Evolutionary conservation across 1,284 basidiomycete genomes (phyloP).

Genomic region (Phellinidium pouzarii): DNA sequence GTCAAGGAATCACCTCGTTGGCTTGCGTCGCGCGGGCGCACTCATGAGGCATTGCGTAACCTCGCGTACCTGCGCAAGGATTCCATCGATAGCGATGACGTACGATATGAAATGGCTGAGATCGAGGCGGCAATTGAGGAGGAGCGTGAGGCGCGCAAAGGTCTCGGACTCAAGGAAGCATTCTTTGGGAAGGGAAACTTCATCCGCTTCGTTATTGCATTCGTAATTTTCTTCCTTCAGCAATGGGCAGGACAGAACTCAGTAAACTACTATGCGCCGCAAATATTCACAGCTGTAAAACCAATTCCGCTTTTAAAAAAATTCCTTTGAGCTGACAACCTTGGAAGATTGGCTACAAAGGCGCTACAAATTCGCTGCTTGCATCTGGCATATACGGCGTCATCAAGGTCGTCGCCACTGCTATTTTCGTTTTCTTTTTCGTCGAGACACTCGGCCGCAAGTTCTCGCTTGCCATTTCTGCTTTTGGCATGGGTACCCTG

Average conservation of each 20-base stretch:
- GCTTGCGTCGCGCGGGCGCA: constrained; percentile 31
- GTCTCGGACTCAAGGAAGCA: constrained; percentile 56
- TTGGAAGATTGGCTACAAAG: constrained; percentile 56
- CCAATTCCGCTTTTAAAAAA: constrained; percentile 31
- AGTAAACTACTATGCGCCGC: constrained; percentile 74
- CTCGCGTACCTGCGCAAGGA: constrained; percentile 54
- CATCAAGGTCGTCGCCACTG: constrained; percentile 67
- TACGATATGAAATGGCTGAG: constrained; percentile 50
- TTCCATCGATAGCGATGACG: constrained; percentile 36
- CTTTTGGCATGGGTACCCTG: constrained; percentile 48
- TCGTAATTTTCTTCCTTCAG: constrained; percentile 54
- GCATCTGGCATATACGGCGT: constrained; percentile 81
- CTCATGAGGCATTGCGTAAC: constrained; percentile 29
- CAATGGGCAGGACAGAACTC: constrained; percentile 60
- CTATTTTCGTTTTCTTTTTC: constrained; percentile 53
- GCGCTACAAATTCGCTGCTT: constrained; percentile 55
- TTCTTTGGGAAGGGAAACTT: constrained; percentile 73
- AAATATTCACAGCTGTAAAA: constrained; percentile 60
- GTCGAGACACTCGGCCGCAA: constrained; percentile 52
- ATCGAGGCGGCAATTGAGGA: constrained; percentile 64
- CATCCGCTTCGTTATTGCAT: constrained; percentile 61
- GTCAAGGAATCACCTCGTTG: constrained; percentile 44
- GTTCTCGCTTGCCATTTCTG: constrained; percentile 58
- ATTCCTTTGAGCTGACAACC: constrained; percentile 25
- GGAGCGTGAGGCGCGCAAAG: constrained; percentile 49